Conservation (phyloP, 2,329 filamentous ascomycete genomes). For the Sclerotiophoma versabilis region DNA sequence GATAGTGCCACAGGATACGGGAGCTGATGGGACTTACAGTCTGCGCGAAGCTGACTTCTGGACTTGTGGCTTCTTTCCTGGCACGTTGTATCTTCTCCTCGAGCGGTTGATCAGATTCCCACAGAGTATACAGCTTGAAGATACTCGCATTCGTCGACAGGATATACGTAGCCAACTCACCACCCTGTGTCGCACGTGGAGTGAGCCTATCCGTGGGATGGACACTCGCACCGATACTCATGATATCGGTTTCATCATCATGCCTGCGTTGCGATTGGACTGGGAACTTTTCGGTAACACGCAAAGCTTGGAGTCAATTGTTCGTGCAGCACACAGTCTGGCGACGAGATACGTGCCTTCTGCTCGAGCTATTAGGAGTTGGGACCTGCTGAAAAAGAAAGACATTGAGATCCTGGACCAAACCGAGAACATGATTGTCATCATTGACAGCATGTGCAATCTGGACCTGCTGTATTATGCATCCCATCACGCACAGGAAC, state of each 20-base stretch:
- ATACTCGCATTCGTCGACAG: neutral
- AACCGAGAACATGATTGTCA: conserved; percentile 49
- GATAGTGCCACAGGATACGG: conserved; percentile 22
- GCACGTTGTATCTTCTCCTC: conserved; percentile 53
- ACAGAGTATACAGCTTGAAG: conserved; percentile 17
- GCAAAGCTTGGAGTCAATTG: conserved; percentile 45
- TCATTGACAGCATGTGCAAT: conserved; percentile 50
- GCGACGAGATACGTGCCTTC: conserved; percentile 46
- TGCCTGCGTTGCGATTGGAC: conserved; percentile 48
- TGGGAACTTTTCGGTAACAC: conserved; percentile 53
- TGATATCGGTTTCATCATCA: conserved; percentile 56
- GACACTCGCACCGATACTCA: conserved; percentile 48
- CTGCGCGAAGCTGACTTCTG: conserved; percentile 55
- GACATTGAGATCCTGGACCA: conserved; percentile 49
- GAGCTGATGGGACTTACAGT: conserved; percentile 43
- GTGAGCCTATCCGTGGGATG: conserved; percentile 49
- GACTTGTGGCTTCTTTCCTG: conserved; percentile 60
- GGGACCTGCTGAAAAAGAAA: conserved; percentile 55
- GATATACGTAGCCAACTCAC: conserved; percentile 18
- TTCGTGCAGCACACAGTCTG: conserved; percentile 48
- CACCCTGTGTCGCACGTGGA: conserved; percentile 43
- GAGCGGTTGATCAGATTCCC: conserved; percentile 43
- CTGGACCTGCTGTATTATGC: conserved; percentile 55
- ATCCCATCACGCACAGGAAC: conserved; percentile 40
- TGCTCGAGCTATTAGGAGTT: conserved; percentile 51